These are phyloP conservation scores for Quercus agrifolia DNA, from an alignment of 306 rosid genomes.

Conservation along the genomic window DNA sequence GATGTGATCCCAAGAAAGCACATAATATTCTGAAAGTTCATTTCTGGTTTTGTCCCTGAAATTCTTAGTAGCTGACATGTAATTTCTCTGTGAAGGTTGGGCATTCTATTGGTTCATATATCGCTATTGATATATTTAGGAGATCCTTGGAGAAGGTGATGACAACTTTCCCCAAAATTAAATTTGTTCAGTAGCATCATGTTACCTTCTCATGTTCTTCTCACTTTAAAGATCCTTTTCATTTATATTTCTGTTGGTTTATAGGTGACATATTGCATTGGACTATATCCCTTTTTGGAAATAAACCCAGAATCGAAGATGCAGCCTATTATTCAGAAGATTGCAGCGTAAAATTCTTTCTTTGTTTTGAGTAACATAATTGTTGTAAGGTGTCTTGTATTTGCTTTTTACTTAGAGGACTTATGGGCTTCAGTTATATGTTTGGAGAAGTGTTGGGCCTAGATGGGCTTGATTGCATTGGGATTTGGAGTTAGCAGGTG, in stretches of 20 bases:
- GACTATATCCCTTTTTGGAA: constrained; percentile 82
- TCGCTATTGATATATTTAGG: constrained; percentile 54
- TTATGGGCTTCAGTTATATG: no score
- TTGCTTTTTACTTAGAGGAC: no score
- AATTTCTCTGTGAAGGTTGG: constrained; percentile 60
- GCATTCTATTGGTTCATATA: constrained; percentile 87
- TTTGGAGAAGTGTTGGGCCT: no score
- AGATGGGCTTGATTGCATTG: no score
- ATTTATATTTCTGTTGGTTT: constrained; percentile 25
- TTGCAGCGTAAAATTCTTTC: constrained; percentile 39
- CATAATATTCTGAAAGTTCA: constrained; percentile 10
- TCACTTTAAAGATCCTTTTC: constrained; percentile 10
- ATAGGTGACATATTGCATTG: constrained; percentile 70
- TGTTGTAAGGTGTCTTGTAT: not conserved
- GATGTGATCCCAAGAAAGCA: not conserved
- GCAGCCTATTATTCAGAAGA: constrained; percentile 50
- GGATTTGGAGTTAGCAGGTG: no score
- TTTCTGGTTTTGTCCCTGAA: constrained; percentile 10
- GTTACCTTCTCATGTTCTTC: constrained; percentile 22
- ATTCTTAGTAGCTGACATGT: constrained; percentile 23
- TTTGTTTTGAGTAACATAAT: not conserved
- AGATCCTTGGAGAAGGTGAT: constrained; percentile 63
- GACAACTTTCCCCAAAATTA: constrained; percentile 1
- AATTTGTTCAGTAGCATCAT: constrained; percentile 6
- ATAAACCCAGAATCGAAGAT: constrained; percentile 47